Evolutionary conservation across 2,329 filamentous ascomycete genomes (phyloP).

Genomic region (Exophiala spinifera): DNA sequence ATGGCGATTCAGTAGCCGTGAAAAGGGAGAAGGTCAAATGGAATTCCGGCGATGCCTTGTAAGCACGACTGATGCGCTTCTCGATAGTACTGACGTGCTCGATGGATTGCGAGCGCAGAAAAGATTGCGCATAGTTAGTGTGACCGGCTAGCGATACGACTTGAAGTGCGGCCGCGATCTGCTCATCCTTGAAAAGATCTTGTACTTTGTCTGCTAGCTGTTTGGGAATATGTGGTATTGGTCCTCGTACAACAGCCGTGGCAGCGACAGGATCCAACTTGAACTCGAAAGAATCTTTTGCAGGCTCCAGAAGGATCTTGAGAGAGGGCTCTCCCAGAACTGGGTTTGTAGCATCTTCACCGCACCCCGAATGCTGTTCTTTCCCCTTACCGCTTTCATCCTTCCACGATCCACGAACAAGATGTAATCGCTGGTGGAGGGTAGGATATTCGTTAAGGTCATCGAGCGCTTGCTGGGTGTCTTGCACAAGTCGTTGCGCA

Average conservation of each 20-base stretch:
- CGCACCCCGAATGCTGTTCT: slow-evolving; percentile 8
- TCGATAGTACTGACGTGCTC: slow-evolving; percentile 57
- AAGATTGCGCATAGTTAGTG: slow-evolving; percentile 32
- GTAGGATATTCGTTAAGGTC: slow-evolving; percentile 81
- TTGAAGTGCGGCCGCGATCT: slow-evolving; percentile 72
- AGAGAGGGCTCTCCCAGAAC: slow-evolving; percentile 55
- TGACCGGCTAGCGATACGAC: slow-evolving; percentile 32
- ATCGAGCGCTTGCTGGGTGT: slow-evolving; percentile 83
- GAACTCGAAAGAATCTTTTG: slow-evolving; percentile 31
- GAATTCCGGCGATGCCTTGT: slow-evolving; percentile 91
- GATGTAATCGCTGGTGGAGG: slow-evolving; percentile 73
- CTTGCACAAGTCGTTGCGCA: slow-evolving; percentile 68
- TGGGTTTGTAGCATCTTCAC: slow-evolving; percentile 30
- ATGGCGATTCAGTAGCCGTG: slow-evolving; percentile 72
- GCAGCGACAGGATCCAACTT: slow-evolving; percentile 11
- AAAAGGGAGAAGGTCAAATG: slow-evolving; percentile 96
- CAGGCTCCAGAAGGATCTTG: slow-evolving; percentile 65
- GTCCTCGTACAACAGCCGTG: slow-evolving; percentile 15
- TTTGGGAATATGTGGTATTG: slow-evolving; percentile 6
- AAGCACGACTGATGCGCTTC: slow-evolving; percentile 71
- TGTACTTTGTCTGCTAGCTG: slow-evolving; percentile 78
- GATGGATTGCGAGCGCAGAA: slow-evolving; percentile 41
- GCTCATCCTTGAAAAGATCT: slow-evolving; percentile 80
- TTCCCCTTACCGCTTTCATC: not conserved
- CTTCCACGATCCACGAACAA: slow-evolving; percentile 44